Percentiles rank a stretch among this genome's conserved stretches.
These are phyloP conservation scores for Begonia fuchsioides DNA, from an alignment of 306 rosid species.

Conservation along the genomic window DNA sequence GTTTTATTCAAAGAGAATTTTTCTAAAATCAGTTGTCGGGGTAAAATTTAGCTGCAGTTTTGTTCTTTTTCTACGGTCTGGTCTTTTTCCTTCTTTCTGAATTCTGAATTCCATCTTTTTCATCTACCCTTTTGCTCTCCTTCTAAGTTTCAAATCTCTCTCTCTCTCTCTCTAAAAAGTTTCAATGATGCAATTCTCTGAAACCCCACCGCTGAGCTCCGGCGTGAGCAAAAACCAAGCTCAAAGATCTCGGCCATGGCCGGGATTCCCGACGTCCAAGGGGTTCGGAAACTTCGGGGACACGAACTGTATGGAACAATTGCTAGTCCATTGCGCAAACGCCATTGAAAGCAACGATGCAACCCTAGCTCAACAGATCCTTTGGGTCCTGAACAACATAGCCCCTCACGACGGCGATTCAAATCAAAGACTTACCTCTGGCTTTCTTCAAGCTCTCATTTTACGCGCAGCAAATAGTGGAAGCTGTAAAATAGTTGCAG, in stretches of 20 bases:
- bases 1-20: conserved; percentile 21
- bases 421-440: conserved; percentile 62
- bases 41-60: neutral
- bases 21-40: conserved; percentile 3
- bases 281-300: conserved; percentile 43
- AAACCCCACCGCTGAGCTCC: conserved; percentile 14
- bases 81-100: conserved; percentile 43
- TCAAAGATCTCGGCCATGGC: conserved; percentile 44
- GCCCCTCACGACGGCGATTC: conserved; percentile 82
- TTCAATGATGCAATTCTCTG: conserved; percentile 71
- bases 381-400: conserved; percentile 90
- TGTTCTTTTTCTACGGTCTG: conserved; percentile 33
- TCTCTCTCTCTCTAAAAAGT: neutral
- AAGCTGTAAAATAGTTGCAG: conserved; percentile 38
- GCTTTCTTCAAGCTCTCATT: conserved; percentile 77
- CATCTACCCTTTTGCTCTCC: no score
- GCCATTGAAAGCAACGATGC: conserved; percentile 76
- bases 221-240: conserved; percentile 53
- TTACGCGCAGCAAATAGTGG: conserved; percentile 59
- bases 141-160: no score
- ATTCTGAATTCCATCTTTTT: no score
- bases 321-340: conserved; percentile 78
- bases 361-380: conserved; percentile 74
- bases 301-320: conserved; percentile 79
- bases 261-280: conserved; percentile 34